phyloP scores from a whole-genome alignment of 148 eudicot species.

The Chenopodium quinoa region DNA sequence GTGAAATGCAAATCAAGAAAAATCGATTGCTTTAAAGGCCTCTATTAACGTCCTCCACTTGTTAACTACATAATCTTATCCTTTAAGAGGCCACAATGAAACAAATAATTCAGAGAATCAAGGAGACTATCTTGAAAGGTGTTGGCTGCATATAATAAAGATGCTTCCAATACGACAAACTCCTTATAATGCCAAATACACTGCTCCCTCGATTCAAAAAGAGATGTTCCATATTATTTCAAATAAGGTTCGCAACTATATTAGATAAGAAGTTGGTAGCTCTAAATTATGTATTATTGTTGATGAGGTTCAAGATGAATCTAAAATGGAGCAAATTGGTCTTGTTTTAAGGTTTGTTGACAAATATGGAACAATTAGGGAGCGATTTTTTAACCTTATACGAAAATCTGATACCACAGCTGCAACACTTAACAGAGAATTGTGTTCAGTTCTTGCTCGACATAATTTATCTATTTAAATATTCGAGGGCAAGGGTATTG shows the following conservation, averaged over 20 bases:
- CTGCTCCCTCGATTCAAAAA: slow-evolving; percentile 1
- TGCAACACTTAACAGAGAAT: background rate
- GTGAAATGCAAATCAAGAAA: slow-evolving; percentile 4
- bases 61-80: slow-evolving; percentile 7
- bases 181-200: slow-evolving; percentile 10
- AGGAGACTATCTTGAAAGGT: slow-evolving; percentile 12
- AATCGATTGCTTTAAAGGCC: slow-evolving; percentile 6
- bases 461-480: background rate
- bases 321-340: slow-evolving; percentile 13
- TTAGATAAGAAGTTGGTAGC: slow-evolving; percentile 8
- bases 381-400: slow-evolving; percentile 5
- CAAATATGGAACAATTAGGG: background rate
- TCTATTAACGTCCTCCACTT: background rate
- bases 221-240: slow-evolving; percentile 10
- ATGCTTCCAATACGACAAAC: background rate
- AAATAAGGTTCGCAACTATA: background rate
- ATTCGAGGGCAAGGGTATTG: background rate
- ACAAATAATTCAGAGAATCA: background rate
- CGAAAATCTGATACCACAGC: background rate
- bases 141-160: slow-evolving; percentile 8
- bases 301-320: slow-evolving; percentile 15
- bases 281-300: slow-evolving; percentile 13
- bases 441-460: background rate
- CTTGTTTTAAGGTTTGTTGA: slow-evolving; percentile 11
- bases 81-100: slow-evolving; percentile 21